Base-by-base conservation (phyloP, 352 stramenopile genomes). In the Phytophthora pseudosyringae region DNA sequence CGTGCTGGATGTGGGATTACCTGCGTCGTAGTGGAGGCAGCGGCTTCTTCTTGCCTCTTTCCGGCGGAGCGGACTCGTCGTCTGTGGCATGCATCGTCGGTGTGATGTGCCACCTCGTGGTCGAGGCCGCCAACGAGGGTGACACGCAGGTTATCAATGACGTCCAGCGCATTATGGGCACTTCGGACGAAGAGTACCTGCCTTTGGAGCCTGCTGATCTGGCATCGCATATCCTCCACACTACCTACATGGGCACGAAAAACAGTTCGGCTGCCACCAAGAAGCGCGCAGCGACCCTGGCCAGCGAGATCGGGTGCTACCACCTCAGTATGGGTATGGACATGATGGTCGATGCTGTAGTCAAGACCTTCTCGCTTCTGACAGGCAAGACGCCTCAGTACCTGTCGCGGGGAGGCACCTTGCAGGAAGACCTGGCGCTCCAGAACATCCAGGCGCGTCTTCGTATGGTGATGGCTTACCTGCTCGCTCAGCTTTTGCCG, bases 1-100 rank as follows among this genome's bases (percentile, higher is more conserved):
- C 98, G 3, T 99, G 97, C 75, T 99, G 98, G 98, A 75, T 99
- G 35, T 99, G 98, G 98, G 98, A 99, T 79, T 99, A 99, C 75
- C 65, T 99, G 46, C 90, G 98, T 50, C 84, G 97, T 40, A 93
- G 71, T 80, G 89, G 70, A 8, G 83, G 83, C 7, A 78, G 68
- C 11, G 86, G 86, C 1, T 99, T 98, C 73, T 98, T 99, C 53
- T 80, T 99, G 48, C 97, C 98, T 16, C 86, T 99, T 18, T 98
- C 91, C 33, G 97, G 98, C 38, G 98, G 98, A 49, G 97, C 98
- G 1, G 98, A 99, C 76, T 98, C 92, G 25, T 97, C 92, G 4
- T 98, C 94, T 16, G 97, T 99, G 4, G 96, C 96, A 5, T 94
- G 91, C 38, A 99, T 99, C 66, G 97, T 99, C 7, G 96, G 96